Base-by-base conservation (phyloP, 192 early-diverging fungal species). In the Phlyctochytrium planicorne region DNA sequence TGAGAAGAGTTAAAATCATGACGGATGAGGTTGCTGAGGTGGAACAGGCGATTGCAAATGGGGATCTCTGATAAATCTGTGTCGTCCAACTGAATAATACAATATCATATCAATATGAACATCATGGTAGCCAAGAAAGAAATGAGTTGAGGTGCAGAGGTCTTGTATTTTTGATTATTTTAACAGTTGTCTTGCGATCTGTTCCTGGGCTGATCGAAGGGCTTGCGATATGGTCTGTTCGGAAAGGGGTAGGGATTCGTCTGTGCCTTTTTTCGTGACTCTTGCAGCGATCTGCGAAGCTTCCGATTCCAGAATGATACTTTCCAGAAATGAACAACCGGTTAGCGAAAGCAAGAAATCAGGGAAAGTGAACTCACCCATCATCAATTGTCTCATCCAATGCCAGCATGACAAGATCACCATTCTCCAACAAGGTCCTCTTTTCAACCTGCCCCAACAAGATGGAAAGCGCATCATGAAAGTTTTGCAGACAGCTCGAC, bases 361-460 rank as follows among this genome's bases (percentile, higher is more conserved):
- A 16, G n/a, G 47, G 47, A 16, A 50, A 50, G 67, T 3, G 29
- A 64, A 30, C 57, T 14, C 60, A 93, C 91, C 92, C 96, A 67
- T 95, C 93, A 74, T 98, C 96, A 30, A 98, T 88, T 34, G 91
- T 88, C 71, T 98, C 96, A 77, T 98, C 96, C 40, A 98, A 75
- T 2, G 90, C 89, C 34, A 98, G 84, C 50, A 92, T 86, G 0
- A 95, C 91, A 62, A 95, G 81, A 80, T 98, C 96, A 34, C 94
- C 78, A 79, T 93, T 93, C 72, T 97, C 93, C 65, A 97, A 74
- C 17, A 98, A 80, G 40, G 85, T 82, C 57, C 94, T 85, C 77
- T 95, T 96, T 75, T 96, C 94, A 47, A 96, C 86, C 73, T 93
- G 93, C 60, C 91, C 91, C 37, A 98, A 82, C 65, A 95, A 73